Evolutionary conservation across 2,329 filamentous ascomycete genomes (phyloP).

Genomic region (Fusarium scirpi): DNA sequence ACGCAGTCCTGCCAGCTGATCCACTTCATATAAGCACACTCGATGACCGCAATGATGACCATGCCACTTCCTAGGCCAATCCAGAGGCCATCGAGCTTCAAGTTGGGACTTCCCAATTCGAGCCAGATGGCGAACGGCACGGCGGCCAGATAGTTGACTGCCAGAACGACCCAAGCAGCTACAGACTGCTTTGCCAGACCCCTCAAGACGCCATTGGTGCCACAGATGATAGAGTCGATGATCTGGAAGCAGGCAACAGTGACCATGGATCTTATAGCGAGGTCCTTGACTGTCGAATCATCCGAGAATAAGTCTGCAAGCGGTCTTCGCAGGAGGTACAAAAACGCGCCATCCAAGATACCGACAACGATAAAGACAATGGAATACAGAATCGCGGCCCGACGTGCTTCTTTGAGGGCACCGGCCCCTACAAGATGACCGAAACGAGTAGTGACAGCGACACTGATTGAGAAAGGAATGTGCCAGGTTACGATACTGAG

Average conservation of each 20-base stretch:
- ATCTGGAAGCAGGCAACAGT: constrained; percentile 38
- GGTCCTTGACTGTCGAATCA: constrained; percentile 24
- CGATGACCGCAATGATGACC: constrained; percentile 41
- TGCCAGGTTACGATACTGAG: constrained; percentile 57
- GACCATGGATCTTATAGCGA: constrained; percentile 30
- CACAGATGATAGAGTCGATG: constrained; percentile 37
- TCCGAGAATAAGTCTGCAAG: constrained; percentile 36
- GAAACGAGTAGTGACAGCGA: constrained; percentile 57
- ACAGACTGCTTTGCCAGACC: constrained; percentile 38
- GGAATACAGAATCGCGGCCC: constrained; percentile 28
- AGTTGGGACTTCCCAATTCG: constrained; percentile 28
- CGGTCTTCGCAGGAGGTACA: constrained; percentile 29
- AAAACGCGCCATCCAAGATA: constrained; percentile 29
- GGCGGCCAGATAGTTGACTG: constrained; percentile 37
- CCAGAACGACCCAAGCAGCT: constrained; percentile 38
- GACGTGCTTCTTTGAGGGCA: constrained; percentile 32
- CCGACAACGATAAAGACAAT: constrained; percentile 32
- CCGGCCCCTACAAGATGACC: constrained; percentile 57
- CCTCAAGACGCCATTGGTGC: constrained; percentile 37
- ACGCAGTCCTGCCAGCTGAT: constrained; percentile 43
- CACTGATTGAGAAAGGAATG: constrained; percentile 57
- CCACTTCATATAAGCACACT: constrained; percentile 43
- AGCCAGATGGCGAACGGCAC: constrained; percentile 41
- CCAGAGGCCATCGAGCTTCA: constrained; percentile 46
- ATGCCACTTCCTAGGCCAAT: constrained; percentile 43